A percentile compares a stretch with the other conserved stretches of the same genome.
Conservation (phyloP, 345 rosid genomes). For the Salix koriyanagi region DNA sequence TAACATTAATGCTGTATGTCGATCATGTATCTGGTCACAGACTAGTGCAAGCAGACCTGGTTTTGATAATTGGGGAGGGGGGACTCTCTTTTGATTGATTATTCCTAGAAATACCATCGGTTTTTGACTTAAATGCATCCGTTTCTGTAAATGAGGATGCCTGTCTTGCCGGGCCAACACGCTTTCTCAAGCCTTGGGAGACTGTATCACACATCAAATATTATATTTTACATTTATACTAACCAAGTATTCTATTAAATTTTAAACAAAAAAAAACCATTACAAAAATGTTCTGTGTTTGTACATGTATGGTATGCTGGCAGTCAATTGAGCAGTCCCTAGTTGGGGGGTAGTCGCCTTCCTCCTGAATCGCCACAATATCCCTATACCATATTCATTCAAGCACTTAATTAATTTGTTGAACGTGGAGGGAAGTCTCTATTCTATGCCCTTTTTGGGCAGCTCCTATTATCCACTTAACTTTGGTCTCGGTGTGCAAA, state of each 20-base stretch:
- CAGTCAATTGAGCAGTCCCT: background rate
- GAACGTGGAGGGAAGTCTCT: background rate
- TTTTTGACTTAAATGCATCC: constrained; percentile 49
- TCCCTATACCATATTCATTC: background rate
- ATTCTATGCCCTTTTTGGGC: background rate
- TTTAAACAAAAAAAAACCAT: background rate
- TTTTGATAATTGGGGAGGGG: background rate
- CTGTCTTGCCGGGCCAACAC: constrained; percentile 41
- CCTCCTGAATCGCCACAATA: background rate
- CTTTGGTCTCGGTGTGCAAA: constrained; percentile 17
- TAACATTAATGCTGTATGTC: background rate
- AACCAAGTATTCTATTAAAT: background rate
- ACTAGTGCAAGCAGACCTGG: background rate
- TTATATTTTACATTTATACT: background rate
- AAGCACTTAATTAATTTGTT: too few species aligned
- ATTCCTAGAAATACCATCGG: constrained; percentile 35
- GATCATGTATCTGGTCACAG: background rate
- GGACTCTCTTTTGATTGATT: constrained; percentile 30
- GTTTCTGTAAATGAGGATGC: constrained; percentile 51
- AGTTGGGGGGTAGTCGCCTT: background rate
- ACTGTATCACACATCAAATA: constrained; percentile 4
- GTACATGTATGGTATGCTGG: background rate
- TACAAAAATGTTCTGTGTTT: background rate
- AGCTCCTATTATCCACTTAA: background rate
- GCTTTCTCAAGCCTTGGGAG: constrained; percentile 26